Base-by-base conservation (phyloP, 805 yeast species). In the Schizosaccharomyces octosporus region DNA sequence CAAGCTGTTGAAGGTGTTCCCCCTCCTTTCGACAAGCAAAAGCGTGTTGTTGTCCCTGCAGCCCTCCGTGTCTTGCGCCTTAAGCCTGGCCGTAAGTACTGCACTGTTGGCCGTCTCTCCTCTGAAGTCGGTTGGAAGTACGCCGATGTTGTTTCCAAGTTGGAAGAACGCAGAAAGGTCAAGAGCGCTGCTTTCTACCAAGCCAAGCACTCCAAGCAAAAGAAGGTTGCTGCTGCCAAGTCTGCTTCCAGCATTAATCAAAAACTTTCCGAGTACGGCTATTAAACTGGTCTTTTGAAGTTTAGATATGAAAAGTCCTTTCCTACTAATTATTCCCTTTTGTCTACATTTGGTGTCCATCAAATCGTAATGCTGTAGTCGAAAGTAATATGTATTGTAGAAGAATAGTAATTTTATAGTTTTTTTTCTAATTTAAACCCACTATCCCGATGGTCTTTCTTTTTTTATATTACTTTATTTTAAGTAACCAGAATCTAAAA, bases 1-100 rank as follows among this genome's bases (percentile, higher is more conserved):
- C 87, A 93, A 90, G 97, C 90, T 71, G 93, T 87, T 74, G 98
- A 93, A 81, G 99, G 99, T 85, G 83, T 93, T 68, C 99, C 99
- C 78, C 88, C 97, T 66, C 97, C 98, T 80, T 93, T 85, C 79
- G 98, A 93, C 93, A 87, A 84, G 81, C 87, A 88, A 87, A 90
- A 90, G 95, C 87, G 96, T 78, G 96, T 89, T 75, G 98, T 93
- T 71, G 98, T 93, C 74, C 98, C 98, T 76, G 95, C 87, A 81
- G 98, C 98, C 74, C 82, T 93, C 75, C 87, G 98, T 81, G 96
- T 93, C 71, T 82, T 93, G 77, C 88, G 98, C 84, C 85, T 93
- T 79, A 89, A 88, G 81, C 97, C 88, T 77, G 98, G 98, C 78
- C 88, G 98, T 85, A 93, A 93, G 81, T 93, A 84, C 95, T 87